Conservation (phyloP, 331 rosid species). For the Rosa hybrid region DNA sequence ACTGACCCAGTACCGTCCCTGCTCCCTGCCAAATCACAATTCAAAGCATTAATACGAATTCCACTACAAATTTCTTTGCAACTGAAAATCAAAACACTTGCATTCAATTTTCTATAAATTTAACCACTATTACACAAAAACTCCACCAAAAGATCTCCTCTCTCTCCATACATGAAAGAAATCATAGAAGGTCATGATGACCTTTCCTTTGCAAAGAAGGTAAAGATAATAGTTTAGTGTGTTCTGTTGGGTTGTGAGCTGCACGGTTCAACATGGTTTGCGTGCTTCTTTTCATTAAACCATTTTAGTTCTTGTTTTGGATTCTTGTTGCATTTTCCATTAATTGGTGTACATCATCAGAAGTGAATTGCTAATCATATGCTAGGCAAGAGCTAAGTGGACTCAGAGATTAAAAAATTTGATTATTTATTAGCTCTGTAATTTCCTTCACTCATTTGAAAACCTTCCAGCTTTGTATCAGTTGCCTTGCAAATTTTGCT, state of each 20-base stretch:
- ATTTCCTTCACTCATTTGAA: background rate
- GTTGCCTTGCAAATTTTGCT: background rate
- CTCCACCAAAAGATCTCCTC: no score
- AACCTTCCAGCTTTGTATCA: background rate
- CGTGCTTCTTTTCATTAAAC: background rate
- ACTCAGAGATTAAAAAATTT: background rate
- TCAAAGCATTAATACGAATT: no score
- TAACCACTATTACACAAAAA: no score
- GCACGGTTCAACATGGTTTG: background rate
- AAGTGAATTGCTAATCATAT: background rate
- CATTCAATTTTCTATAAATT: no score
- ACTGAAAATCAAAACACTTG: no score
- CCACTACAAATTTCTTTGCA: no score
- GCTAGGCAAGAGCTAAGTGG: background rate
- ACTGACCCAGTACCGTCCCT: no score
- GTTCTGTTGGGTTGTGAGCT: background rate
- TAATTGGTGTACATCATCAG: background rate
- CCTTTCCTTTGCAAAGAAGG: conserved; percentile 12
- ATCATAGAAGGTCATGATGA: conserved; percentile 10
- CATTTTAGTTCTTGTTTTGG: background rate
- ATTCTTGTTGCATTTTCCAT: background rate
- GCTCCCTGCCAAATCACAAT: no score
- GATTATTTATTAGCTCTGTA: background rate
- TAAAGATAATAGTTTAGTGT: background rate
- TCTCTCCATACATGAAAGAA: conserved; percentile 15